Percentiles rank a stretch among this genome's conserved stretches.
phyloP scores from a whole-genome alignment of 176 grass and related monocot species.

The Oryza nivara region DNA sequence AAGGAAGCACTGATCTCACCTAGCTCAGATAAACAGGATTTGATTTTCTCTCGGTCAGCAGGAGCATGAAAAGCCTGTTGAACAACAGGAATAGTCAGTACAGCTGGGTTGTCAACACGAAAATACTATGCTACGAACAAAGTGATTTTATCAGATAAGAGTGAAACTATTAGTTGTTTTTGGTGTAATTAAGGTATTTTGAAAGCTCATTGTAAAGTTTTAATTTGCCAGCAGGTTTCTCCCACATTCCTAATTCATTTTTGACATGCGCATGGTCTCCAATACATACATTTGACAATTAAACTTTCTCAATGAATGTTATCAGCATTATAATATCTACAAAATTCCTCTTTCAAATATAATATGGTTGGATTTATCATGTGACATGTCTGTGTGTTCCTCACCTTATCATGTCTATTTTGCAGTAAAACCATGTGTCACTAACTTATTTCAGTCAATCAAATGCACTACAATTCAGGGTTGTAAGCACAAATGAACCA shows the following conservation, averaged over 20 bases:
- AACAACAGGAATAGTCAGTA: slow-evolving; percentile 19
- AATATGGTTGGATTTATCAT: neutral
- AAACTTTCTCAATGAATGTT: neutral
- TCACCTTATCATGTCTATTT: slow-evolving; percentile 2
- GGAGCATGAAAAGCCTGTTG: slow-evolving; percentile 75
- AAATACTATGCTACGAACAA: neutral
- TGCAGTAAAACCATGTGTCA: neutral
- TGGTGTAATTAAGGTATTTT: neutral
- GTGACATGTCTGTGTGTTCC: neutral
- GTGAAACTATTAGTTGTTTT: neutral
- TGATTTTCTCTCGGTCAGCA: slow-evolving; percentile 90
- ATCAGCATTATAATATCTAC: neutral
- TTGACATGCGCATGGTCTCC: neutral
- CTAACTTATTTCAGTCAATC: neutral
- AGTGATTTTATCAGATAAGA: slow-evolving; percentile 22
- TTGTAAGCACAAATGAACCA: neutral
- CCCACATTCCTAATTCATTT: neutral
- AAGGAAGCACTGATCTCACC: slow-evolving; percentile 76
- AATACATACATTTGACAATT: neutral
- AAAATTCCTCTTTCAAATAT: neutral
- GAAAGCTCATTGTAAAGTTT: neutral
- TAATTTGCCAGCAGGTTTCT: neutral
- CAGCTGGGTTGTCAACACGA: neutral
- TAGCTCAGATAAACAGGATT: slow-evolving; percentile 87
- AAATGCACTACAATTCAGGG: neutral